A percentile compares a stretch with the other conserved stretches of the same genome.
Conservation (phyloP, 495 filamentous ascomycete species). For the Geoglossum glabrum region DNA sequence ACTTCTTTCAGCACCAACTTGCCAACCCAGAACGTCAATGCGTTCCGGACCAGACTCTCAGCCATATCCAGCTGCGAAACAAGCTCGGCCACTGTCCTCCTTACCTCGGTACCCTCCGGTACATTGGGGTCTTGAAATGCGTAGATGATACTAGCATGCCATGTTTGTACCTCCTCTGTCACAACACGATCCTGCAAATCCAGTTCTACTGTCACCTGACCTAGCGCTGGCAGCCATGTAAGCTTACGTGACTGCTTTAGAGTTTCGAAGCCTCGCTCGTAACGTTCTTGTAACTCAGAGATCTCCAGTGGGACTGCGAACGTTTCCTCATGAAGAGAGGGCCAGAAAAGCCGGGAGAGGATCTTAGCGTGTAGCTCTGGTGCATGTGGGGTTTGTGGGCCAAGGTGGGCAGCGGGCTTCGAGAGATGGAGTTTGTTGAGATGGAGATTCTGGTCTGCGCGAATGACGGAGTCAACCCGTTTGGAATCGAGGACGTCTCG, state of each 20-base stretch:
- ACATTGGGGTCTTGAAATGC: constrained; percentile 41
- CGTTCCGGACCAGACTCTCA: constrained; percentile 48
- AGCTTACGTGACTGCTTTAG: constrained; percentile 70
- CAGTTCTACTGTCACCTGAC: constrained; percentile 60
- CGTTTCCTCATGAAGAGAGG: constrained; percentile 52
- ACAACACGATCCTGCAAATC: constrained; percentile 67
- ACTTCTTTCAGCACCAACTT: constrained; percentile 53
- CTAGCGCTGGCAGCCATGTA: constrained; percentile 67
- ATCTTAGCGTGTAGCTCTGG: constrained; percentile 60
- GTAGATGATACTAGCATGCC: constrained; percentile 79
- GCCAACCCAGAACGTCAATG: constrained; percentile 68
- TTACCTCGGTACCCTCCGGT: constrained; percentile 13
- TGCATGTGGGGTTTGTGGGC: constrained; percentile 1
- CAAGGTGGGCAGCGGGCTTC: neutral
- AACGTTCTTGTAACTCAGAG: constrained; percentile 39
- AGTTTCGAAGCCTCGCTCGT: constrained; percentile 54
- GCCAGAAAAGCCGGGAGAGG: constrained; percentile 89
- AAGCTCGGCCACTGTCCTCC: constrained; percentile 41
- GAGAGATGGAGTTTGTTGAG: constrained; percentile 4
- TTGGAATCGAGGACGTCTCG: constrained; percentile 78
- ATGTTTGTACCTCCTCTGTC: constrained; percentile 54
- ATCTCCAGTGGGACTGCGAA: constrained; percentile 54
- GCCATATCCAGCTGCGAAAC: constrained; percentile 51
- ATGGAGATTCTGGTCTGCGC: constrained; percentile 23
- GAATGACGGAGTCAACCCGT: constrained; percentile 44